Base-by-base conservation (phyloP, 495 filamentous ascomycete genomes). In the Delitschia confertaspora region DNA sequence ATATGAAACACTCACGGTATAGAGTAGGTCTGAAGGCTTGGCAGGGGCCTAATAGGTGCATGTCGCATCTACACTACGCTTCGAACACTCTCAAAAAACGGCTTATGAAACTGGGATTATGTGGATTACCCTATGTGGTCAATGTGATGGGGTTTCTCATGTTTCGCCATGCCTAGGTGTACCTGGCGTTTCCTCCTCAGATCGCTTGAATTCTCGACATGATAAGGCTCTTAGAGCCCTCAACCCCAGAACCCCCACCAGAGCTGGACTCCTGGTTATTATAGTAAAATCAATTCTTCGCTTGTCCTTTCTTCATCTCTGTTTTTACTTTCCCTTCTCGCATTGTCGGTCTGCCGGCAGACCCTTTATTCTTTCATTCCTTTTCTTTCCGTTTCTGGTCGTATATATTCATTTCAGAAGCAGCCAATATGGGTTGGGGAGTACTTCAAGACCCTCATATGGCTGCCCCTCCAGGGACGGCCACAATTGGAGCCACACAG, bases 391-490 rank as follows among this genome's bases (percentile, higher is more conserved):
- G 4, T 10, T 8, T 37, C 19, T 13, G 18, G n/a, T n/a, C n/a
- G n/a, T n/a, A n/a, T 4, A 31, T 13, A 13, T 32, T 41, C 22
- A 7, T 13, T 36, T 20, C 23, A 11, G 9, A 8, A 32, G 3
- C 33, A 20, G 25, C 13, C 13, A 49, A 39, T 6, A 55, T 49
- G 51, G 51, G 45, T 42, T 49, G 38, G 40, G 45, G 51, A 1
- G 31, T 55, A 4, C 32, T 55, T 19, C 19, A 55, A 38, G 51
- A 55, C 37, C 13, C 39, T 16, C 9, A 35, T 6, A 55, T 45
- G 51, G 51, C 34, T 26, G 33, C 40, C 6, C 51, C 45, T 29
- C 51, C 51, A 3, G 51, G 51, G 29, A 54, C 51, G 13, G 45
- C 39, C 6, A 49, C 33, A 8, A 49, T 54, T 14, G 51, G 51